These are phyloP conservation scores for Coriaria nepalensis DNA, from an alignment of 306 rosid genomes.

Conservation along the genomic window DNA sequence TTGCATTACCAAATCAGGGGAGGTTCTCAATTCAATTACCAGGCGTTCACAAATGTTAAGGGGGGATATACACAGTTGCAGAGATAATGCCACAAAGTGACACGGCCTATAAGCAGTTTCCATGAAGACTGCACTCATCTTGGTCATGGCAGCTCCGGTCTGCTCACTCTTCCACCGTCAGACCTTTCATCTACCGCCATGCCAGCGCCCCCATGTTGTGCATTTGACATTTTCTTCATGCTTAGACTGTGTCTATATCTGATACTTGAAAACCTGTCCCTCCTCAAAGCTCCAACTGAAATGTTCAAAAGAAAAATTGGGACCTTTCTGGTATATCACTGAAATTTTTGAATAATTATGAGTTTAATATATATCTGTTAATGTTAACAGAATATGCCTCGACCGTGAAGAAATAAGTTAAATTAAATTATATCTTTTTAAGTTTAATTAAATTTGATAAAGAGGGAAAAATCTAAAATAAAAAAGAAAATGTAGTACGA, in stretches of 20 bases:
- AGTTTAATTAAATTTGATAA: too few relatives aligned
- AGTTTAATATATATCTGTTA: too few relatives aligned
- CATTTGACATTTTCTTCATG: slow-evolving; percentile 31
- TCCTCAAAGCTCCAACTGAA: neutral
- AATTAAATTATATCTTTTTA: too few relatives aligned
- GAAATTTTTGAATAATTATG: too few relatives aligned
- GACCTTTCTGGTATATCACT: too few relatives aligned
- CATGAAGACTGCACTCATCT: slow-evolving; percentile 73
- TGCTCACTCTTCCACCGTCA: slow-evolving; percentile 58
- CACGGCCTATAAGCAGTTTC: slow-evolving; percentile 86
- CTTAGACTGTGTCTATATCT: slow-evolving; percentile 5
- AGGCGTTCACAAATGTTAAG: slow-evolving; percentile 69
- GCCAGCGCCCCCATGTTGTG: slow-evolving; percentile 53
- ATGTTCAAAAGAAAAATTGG: too few relatives aligned
- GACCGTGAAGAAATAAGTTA: too few relatives aligned
- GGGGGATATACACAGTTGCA: slow-evolving; percentile 79
- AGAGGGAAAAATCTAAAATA: too few relatives aligned
- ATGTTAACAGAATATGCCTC: too few relatives aligned
- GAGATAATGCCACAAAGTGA: slow-evolving; percentile 93
- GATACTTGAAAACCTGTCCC: slow-evolving; percentile 7
- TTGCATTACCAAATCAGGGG: slow-evolving; percentile 86
- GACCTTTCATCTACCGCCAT: slow-evolving; percentile 62
- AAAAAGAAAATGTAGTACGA: too few relatives aligned
- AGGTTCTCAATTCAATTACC: slow-evolving; percentile 79
- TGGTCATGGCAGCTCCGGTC: slow-evolving; percentile 53